Evolutionary conservation across 73 alveolate genomes (phyloP).

Genomic region (Tetrahymena borealis): DNA sequence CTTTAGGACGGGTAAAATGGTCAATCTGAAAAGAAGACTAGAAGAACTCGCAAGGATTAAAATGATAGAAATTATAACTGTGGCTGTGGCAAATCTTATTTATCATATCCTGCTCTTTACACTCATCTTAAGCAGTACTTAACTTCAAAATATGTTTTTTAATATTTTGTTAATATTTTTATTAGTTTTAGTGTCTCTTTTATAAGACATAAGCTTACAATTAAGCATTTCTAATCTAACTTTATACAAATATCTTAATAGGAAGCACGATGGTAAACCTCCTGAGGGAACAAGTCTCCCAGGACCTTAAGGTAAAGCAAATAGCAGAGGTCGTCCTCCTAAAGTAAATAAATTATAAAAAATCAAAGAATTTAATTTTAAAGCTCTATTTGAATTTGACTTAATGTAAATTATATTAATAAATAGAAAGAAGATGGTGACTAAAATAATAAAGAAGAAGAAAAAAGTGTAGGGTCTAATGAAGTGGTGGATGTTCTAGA

Average conservation of each 20-base stretch:
- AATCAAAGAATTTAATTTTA: neutral
- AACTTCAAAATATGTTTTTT: neutral
- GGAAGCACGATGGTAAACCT: slow-evolving; percentile 30
- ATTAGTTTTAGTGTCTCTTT: neutral
- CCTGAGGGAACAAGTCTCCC: slow-evolving; percentile 38
- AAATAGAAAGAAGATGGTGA: neutral
- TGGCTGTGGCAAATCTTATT: slow-evolving; percentile 95
- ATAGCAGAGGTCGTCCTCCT: slow-evolving; percentile 41
- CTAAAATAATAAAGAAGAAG: slow-evolving; percentile 20
- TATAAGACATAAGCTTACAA: too few relatives aligned
- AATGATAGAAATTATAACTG: slow-evolving; percentile 85
- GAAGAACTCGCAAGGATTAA: slow-evolving; percentile 65
- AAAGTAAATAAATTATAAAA: neutral
- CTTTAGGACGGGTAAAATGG: neutral
- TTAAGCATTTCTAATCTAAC: too few relatives aligned
- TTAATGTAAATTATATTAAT: too few relatives aligned
- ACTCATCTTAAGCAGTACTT: slow-evolving; percentile 80
- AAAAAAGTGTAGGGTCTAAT: slow-evolving; percentile 8
- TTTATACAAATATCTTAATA: neutral
- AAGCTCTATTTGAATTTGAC: too few relatives aligned
- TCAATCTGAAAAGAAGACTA: neutral
- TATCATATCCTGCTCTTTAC: slow-evolving; percentile 92
- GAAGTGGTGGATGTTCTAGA: slow-evolving; percentile 34
- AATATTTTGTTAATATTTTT: neutral
- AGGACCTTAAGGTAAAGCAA: neutral